phyloP scores from a whole-genome alignment of 2,329 filamentous ascomycete genomes.

The Fusarium xyrophilum region DNA sequence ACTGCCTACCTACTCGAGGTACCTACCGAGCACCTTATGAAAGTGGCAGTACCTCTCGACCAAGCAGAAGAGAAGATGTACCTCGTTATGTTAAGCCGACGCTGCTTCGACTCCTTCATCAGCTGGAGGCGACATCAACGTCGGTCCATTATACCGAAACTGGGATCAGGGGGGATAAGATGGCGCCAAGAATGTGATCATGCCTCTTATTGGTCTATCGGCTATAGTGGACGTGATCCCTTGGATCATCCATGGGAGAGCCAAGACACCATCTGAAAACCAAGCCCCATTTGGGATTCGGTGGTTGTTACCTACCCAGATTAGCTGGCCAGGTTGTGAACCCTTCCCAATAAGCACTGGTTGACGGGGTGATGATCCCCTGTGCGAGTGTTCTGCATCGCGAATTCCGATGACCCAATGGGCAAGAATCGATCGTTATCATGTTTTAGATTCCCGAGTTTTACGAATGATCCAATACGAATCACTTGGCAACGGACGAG shows the following conservation, averaged over 20 bases:
- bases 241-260: slow-evolving; percentile 17
- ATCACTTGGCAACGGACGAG: not conserved
- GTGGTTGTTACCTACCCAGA: not conserved
- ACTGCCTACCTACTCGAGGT: not conserved
- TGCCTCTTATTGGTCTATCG: slow-evolving; percentile 23
- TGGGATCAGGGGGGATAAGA: slow-evolving; percentile 28
- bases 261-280: slow-evolving; percentile 18
- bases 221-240: slow-evolving; percentile 25
- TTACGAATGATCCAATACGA: not conserved
- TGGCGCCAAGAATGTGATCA: slow-evolving; percentile 25
- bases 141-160: slow-evolving; percentile 10
- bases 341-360: slow-evolving; percentile 2
- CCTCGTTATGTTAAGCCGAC: not conserved
- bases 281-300: slow-evolving; percentile 19
- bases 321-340: slow-evolving; percentile 7
- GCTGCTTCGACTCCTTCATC: slow-evolving; percentile 5
- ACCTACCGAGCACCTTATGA: not conserved
- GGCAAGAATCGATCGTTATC: not conserved
- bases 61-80: not conserved
- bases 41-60: slow-evolving; percentile 1
- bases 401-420: not conserved
- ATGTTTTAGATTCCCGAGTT: not conserved
- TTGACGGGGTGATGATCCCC: slow-evolving; percentile 1
- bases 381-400: not conserved
- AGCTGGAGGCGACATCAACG: not conserved